Evolutionary conservation across 116 monocot genomes (phyloP), one percentile per base, ranked within the genome.

Genomic region (Cymodocea nodosa): DNA sequence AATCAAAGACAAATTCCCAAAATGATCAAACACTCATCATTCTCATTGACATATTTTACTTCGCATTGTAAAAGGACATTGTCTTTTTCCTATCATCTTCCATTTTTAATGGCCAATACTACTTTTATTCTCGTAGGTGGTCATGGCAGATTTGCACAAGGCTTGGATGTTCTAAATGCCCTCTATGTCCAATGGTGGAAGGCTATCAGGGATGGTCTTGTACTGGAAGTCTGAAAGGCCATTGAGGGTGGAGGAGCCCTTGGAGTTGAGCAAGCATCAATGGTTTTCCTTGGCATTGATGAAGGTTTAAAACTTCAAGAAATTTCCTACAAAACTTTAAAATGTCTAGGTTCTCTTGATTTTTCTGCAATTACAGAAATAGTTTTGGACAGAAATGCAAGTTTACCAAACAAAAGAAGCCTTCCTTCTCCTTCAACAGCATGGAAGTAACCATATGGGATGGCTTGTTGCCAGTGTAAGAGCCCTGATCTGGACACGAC

Each of bases 271-370:
- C 11, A 84, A 67, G 51, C 75, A 78, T 3, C 44, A 65, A 67
- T 75, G 73, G 75, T 85, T 78, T 78, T 72, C 67, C 51, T 81
- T 71, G 58, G 85, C 76, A 70, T 78, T 76, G 73, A 85, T 81
- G 75, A 81, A 85, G 70, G 85, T 85, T 30, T 30, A 30, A n/a
- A 30, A 30, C 30, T 30, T 30, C 2, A 30, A 30, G 30, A 30
- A 30, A 1, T 30, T 30, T 30, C 30, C 30, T 30, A 30, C 2
- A 30, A 30, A 30, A 30, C 30, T 30, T 30, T 30, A 30, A 30
- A 30, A 30, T 30, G 1, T 30, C 30, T 30, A 30, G 30, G 30
- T 30, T 30, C 30, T 30, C 30, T 30, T 30, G 1, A 30, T 30
- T 30, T 30, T 30, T 1, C 30, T 30, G 30, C 30, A 30, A 30